Evolutionary conservation across 148 eudicot species (phyloP).

Genomic region (Hydrangea macrophylla): DNA sequence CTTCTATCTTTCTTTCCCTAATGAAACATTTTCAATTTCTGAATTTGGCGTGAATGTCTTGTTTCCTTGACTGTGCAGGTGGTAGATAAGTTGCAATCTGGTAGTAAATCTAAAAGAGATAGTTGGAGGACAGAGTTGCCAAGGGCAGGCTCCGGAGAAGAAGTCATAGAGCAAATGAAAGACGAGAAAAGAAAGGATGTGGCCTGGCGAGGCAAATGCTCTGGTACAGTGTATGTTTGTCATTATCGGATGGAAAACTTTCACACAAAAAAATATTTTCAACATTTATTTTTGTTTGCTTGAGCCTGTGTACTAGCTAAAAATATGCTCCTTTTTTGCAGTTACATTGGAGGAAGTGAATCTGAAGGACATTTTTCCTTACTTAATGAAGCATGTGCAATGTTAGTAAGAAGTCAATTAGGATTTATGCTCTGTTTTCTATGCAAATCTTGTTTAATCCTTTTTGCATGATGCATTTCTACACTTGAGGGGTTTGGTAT

Average conservation of each 20-base stretch:
- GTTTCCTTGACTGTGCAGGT: constrained; percentile 41
- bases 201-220: constrained; percentile 96
- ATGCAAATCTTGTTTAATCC: neutral
- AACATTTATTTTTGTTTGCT: neutral
- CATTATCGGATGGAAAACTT: neutral
- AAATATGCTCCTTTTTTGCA: constrained; percentile 33
- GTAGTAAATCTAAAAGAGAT: constrained; percentile 69
- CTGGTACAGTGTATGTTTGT: constrained; percentile 93
- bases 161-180: constrained; percentile 63
- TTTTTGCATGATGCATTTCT: neutral
- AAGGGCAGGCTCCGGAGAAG: constrained; percentile 50
- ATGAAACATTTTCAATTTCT: neutral
- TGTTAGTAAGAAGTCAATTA: constrained; percentile 51
- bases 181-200: constrained; percentile 71
- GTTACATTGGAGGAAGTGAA: constrained; percentile 88
- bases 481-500: neutral
- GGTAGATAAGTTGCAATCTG: constrained; percentile 81
- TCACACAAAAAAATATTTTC: neutral
- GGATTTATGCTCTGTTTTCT: neutral
- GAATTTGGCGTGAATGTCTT: constrained; percentile 10
- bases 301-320: neutral
- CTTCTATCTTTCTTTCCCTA: neutral
- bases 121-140: constrained; percentile 88
- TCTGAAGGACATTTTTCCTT: constrained; percentile 89
- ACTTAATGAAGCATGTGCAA: constrained; percentile 94